Base-by-base conservation (phyloP, 352 stramenopile species). In the Phytopythium kandeliae region DNA sequence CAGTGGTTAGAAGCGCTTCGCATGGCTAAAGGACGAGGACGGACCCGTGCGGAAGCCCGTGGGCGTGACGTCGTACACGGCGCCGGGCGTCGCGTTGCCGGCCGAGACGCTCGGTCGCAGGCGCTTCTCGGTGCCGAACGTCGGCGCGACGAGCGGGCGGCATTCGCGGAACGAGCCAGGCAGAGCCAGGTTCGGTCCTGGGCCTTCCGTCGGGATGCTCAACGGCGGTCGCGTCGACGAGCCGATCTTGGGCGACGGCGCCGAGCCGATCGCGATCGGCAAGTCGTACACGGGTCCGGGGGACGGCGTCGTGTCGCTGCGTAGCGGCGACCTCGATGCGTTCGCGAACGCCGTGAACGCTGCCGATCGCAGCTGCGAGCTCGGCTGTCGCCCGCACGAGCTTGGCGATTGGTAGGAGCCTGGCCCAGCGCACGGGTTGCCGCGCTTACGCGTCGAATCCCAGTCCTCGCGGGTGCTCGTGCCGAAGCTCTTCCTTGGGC, bases 251-350 rank as follows among this genome's bases (percentile, higher is more conserved):
- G 75, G 57, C 11, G 71, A 72, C 10, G 63, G 47, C 1, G 63
- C 60, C 38, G 56, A 62, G 35, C 79, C 71, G 30, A 85, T 69
- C 2, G 71, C 58, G 13, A 67, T 65, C 5, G 72, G 67, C 6
- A 90, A 59, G 24, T 90, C 74, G 58, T 93, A 93, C 49, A 93
- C 84, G 4, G 82, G 80, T 0, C 80, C 82, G 2, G 82, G 80
- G 13, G 74, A 87, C 17, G 76, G 70, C 38, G 82, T 90, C 26
- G 62, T 60, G 54, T 89, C 78, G 21, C 75, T 69, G 33, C 70
- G 60, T 2, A 78, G 45, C 1, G 68, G 37, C 15, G 71, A 57
- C 7, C 79, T 71, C 1, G 75, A 47, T 4, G 77, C 82, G 42
- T 91, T 89, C 21, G 82, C 77, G 54, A 92, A 92, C 10, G 71